Conservation (phyloP, 257 asterid species). For the Solanum acaule region DNA sequence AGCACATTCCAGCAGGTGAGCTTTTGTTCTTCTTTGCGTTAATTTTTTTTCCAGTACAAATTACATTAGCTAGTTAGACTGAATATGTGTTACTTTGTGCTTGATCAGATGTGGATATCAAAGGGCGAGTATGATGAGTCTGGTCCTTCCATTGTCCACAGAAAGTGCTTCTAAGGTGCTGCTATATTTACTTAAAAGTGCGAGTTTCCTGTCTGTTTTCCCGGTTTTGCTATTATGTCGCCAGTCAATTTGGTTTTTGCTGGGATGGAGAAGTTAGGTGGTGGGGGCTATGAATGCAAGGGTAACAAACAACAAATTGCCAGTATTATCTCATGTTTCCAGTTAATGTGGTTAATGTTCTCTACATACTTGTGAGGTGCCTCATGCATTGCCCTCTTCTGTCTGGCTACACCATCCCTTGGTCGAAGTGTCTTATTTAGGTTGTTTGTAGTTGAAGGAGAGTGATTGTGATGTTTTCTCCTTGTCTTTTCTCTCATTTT, state of each 20-base stretch:
- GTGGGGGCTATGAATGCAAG: slow-evolving; percentile 8
- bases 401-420: slow-evolving; percentile 1
- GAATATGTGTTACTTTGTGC: background rate
- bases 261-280: slow-evolving; percentile 10
- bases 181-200: background rate
- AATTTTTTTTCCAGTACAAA: background rate
- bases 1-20: slow-evolving; percentile 45
- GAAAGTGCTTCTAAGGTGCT: slow-evolving; percentile 39
- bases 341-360: background rate
- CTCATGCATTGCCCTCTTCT: slow-evolving; percentile 1
- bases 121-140: slow-evolving; percentile 42
- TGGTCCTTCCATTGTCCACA: slow-evolving; percentile 47
- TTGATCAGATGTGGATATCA: slow-evolving; percentile 41
- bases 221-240: slow-evolving; percentile 1
- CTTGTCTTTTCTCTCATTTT: background rate
- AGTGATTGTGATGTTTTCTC: slow-evolving; percentile 14
- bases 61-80: background rate
- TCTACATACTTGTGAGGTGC: background rate
- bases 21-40: background rate
- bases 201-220: slow-evolving; percentile 4
- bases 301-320: background rate
- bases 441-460: slow-evolving; percentile 19
- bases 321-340: background rate
- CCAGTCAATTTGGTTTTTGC: slow-evolving; percentile 8
- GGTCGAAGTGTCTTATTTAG: slow-evolving; percentile 12